These are phyloP conservation scores for Pythium utonaiense DNA, from an alignment of 352 stramenopile species.

Conservation along the genomic window DNA sequence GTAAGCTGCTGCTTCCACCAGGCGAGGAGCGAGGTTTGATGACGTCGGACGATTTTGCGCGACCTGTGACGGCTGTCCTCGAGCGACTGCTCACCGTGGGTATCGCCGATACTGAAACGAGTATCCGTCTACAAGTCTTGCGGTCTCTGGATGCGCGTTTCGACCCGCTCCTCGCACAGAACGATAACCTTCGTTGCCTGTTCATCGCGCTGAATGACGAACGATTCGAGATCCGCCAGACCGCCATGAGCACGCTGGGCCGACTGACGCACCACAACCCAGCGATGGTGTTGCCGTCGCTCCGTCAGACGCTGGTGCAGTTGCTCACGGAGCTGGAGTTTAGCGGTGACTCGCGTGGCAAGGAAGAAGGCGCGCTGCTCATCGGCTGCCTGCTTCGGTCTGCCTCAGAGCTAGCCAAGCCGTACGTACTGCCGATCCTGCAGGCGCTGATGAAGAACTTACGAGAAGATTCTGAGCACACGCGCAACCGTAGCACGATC, in stretches of 20 bases:
- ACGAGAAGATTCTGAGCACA: constrained; percentile 73
- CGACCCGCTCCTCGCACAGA: constrained; percentile 72
- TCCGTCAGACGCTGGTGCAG: constrained; percentile 83
- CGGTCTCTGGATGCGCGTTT: constrained; percentile 80
- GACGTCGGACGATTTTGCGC: constrained; percentile 69
- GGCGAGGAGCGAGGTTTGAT: constrained; percentile 60
- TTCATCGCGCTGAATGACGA: constrained; percentile 89
- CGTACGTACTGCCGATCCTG: constrained; percentile 83
- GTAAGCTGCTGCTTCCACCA: constrained; percentile 72
- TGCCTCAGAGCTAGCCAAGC: constrained; percentile 72
- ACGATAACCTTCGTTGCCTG: constrained; percentile 80
- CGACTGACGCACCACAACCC: constrained; percentile 85
- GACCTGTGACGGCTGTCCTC: constrained; percentile 69
- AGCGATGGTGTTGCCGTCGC: constrained; percentile 70
- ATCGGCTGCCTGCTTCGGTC: constrained; percentile 79
- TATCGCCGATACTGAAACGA: constrained; percentile 84
- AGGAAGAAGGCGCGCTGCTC: constrained; percentile 79
- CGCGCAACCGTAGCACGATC: constrained; percentile 69
- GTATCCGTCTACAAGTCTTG: constrained; percentile 78
- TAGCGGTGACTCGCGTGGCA: constrained; percentile 72
- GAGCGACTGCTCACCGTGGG: constrained; percentile 80
- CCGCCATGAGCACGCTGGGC: constrained; percentile 84
- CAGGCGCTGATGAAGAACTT: constrained; percentile 87
- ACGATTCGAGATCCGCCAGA: constrained; percentile 85
- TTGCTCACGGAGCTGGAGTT: constrained; percentile 86